Percentiles rank a stretch among this genome's conserved stretches.
Conservation (phyloP, 2,329 filamentous ascomycete species). For the Aspergillus proliferans region DNA sequence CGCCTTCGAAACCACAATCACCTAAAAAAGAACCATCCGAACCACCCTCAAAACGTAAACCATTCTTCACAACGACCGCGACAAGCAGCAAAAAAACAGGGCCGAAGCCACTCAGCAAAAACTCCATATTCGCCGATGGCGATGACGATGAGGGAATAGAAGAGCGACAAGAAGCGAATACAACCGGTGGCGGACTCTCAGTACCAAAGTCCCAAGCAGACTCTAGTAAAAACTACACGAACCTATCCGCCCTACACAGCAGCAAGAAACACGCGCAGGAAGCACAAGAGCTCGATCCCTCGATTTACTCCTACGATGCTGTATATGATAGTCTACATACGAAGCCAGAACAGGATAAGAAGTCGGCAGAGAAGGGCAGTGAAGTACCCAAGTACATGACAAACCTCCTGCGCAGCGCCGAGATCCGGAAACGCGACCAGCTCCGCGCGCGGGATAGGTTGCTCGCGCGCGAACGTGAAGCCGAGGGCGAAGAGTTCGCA, state of each 20-base stretch:
- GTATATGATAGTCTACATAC: conserved; percentile 45
- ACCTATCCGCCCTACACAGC: conserved; percentile 42
- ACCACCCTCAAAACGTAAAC: conserved; percentile 12
- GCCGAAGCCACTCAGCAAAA: conserved; percentile 29
- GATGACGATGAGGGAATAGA: conserved; percentile 25
- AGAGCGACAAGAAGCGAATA: neutral
- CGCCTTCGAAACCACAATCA: conserved; percentile 6
- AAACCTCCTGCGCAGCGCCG: conserved; percentile 53
- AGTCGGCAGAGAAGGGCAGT: conserved; percentile 10
- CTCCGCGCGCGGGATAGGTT: conserved; percentile 56
- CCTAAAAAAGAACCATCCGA: conserved; percentile 11
- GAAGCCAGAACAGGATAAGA: conserved; percentile 25
- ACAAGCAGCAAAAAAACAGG: conserved; percentile 20
- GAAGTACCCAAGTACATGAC: conserved; percentile 55
- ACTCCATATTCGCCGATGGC: conserved; percentile 32
- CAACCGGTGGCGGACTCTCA: conserved; percentile 10
- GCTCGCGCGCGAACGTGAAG: conserved; percentile 55
- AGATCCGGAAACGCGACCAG: conserved; percentile 58
- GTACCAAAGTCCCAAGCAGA: conserved; percentile 11
- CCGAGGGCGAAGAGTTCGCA: conserved; percentile 60
- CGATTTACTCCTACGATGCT: conserved; percentile 46
- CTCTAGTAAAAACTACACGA: conserved; percentile 30
- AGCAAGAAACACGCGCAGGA: conserved; percentile 40
- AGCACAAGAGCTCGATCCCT: conserved; percentile 40
- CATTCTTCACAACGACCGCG: conserved; percentile 24